Conservation (phyloP, 768 basidiomycete species). For the Cystobasidium ongulense region DNA sequence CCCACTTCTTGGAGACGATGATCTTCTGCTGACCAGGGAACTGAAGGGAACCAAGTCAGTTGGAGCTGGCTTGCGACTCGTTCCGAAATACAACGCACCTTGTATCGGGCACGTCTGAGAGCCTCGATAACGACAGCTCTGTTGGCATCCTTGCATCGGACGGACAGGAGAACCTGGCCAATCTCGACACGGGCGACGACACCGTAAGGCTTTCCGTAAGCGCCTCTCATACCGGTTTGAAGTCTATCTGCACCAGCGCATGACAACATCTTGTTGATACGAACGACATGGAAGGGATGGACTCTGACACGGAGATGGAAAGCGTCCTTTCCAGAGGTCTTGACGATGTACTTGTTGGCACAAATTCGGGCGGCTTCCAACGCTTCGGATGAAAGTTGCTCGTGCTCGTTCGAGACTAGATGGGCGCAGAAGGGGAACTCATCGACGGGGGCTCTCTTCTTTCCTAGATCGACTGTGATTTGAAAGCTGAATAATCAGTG, state of each 20-base stretch:
- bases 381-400: conserved; percentile 89
- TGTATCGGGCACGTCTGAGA: conserved; percentile 93
- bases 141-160: conserved; percentile 84
- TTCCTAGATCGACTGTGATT: conserved; percentile 54
- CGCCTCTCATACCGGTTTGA: conserved; percentile 97
- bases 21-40: conserved; percentile 98
- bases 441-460: conserved; percentile 91
- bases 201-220: conserved; percentile 98
- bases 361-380: conserved; percentile 98
- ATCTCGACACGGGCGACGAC: conserved; percentile 94
- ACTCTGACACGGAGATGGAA: conserved; percentile 97
- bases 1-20: conserved; percentile 86
- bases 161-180: conserved; percentile 83
- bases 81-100: conserved; percentile 47
- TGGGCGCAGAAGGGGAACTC: conserved; percentile 84
- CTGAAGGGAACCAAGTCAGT: conserved; percentile 39
- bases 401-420: conserved; percentile 95
- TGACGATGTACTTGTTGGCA: conserved; percentile 98
- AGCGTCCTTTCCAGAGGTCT: conserved; percentile 94
- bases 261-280: conserved; percentile 99
- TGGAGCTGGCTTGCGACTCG: background rate
- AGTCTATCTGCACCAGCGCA: conserved; percentile 97
- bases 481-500: background rate
- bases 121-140: conserved; percentile 87
- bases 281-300: conserved; percentile 96